A percentile compares a stretch with the other conserved stretches of the same genome.
Conservation (phyloP, 495 filamentous ascomycete species). For the Aspergillus incahuasiensis region DNA sequence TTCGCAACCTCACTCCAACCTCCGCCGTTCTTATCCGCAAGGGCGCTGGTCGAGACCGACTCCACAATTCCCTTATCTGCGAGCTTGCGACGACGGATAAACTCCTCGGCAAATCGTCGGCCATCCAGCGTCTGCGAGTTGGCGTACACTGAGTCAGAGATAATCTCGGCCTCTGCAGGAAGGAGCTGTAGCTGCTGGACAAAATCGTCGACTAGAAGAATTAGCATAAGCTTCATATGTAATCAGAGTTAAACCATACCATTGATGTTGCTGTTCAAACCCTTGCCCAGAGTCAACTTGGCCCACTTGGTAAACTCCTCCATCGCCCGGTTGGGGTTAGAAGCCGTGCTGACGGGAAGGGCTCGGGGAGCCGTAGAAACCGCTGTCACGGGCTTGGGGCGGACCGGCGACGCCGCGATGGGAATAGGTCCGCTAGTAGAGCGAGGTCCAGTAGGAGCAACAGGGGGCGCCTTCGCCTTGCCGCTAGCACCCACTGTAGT, state of each 20-base stretch:
- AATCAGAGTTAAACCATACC: conserved; percentile 32
- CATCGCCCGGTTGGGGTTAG: conserved; percentile 54
- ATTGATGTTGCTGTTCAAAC: conserved; percentile 57
- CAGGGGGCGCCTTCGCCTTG: conserved; percentile 72
- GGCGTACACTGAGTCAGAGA: conserved; percentile 83
- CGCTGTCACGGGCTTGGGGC: conserved; percentile 38
- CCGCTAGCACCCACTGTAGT: conserved; percentile 94
- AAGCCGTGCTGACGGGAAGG: conserved; percentile 32
- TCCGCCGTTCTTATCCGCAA: conserved; percentile 48
- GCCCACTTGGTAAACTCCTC: conserved; percentile 96
- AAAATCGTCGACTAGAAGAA: conserved; percentile 68
- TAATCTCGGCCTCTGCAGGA: conserved; percentile 71
- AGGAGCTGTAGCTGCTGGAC: conserved; percentile 67
- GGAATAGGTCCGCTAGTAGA: conserved; percentile 48
- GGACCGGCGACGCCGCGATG: conserved; percentile 34
- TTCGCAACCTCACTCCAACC: conserved; percentile 98
- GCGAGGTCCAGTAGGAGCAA: conserved; percentile 52
- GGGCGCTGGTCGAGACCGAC: conserved; percentile 40
- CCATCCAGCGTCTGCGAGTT: conserved; percentile 83
- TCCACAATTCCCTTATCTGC: conserved; percentile 83
- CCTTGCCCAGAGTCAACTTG: conserved; percentile 62
- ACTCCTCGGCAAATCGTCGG: conserved; percentile 90
- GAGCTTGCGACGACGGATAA: conserved; percentile 83
- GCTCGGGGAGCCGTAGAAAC: conserved; percentile 25
- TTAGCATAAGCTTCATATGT: neutral